Conservation (phyloP, 164 flowering plant species). For the Sedum album region DNA sequence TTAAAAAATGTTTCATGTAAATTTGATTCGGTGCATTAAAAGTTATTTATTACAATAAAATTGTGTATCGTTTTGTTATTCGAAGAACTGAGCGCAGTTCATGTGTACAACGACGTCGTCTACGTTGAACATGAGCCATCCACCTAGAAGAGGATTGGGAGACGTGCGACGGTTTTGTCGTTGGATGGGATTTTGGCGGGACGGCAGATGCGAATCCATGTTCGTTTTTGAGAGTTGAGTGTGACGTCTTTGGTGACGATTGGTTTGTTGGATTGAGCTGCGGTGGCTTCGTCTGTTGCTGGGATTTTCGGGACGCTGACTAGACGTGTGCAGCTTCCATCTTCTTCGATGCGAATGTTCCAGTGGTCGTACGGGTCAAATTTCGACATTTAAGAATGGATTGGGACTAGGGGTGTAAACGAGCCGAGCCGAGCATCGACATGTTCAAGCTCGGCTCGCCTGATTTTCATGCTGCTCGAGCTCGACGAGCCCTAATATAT, state of each 20-base stretch:
- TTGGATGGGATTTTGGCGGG: slow-evolving; percentile 39
- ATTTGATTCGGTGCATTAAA: no score
- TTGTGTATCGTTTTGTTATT: no score
- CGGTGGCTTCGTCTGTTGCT: background rate
- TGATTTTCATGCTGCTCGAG: no score
- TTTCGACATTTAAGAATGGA: slow-evolving; percentile 8
- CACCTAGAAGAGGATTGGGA: slow-evolving; percentile 53
- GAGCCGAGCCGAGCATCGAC: no score
- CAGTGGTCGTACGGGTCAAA: slow-evolving; percentile 3
- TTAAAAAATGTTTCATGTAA: no score
- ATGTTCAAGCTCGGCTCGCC: no score
- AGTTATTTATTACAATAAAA: no score
- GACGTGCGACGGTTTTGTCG: slow-evolving; percentile 29
- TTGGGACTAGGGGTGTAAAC: no score
- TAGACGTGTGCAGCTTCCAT: slow-evolving; percentile 1
- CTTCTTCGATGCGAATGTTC: background rate
- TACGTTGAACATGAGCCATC: slow-evolving; percentile 23
- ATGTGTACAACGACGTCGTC: slow-evolving; percentile 18
- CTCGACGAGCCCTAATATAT: no score
- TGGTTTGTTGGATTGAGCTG: background rate
- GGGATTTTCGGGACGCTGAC: background rate
- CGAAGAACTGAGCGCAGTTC: slow-evolving; percentile 14
- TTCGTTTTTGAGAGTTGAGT: slow-evolving; percentile 22
- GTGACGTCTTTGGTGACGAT: slow-evolving; percentile 36
- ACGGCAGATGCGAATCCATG: slow-evolving; percentile 36